Evolutionary conservation across 352 stramenopile genomes (phyloP).

Genomic region (Pseudoperonospora humuli): DNA sequence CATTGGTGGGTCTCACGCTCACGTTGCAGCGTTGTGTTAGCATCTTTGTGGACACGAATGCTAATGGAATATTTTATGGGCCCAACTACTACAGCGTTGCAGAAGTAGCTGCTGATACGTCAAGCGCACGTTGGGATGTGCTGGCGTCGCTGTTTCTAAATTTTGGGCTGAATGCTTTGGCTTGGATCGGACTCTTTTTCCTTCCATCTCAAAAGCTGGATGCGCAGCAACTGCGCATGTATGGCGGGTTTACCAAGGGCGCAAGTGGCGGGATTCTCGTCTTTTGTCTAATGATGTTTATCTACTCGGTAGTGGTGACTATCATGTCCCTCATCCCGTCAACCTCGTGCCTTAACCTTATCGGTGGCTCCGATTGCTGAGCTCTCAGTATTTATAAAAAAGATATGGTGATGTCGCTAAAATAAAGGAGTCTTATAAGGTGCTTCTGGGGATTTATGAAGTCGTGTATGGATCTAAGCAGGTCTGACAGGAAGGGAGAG

Average conservation of each 20-base stretch:
- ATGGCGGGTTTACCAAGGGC: conserved; percentile 50
- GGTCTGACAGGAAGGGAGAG: too few species aligned
- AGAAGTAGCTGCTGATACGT: conserved; percentile 27
- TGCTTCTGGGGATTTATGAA: too few species aligned
- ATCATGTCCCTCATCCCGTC: conserved; percentile 30
- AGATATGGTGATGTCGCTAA: too few species aligned
- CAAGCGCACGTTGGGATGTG: conserved; percentile 34
- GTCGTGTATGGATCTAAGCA: too few species aligned
- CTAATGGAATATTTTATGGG: conserved; percentile 35
- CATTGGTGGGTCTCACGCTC: conserved; percentile 49
- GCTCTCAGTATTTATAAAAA: conserved; percentile 23
- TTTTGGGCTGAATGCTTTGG: conserved; percentile 45
- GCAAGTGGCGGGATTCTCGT: conserved; percentile 23
- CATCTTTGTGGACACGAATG: conserved; percentile 52
- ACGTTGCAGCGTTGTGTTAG: conserved; percentile 49
- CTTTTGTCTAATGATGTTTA: conserved; percentile 26
- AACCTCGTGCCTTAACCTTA: conserved; percentile 28
- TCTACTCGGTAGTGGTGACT: conserved; percentile 32
- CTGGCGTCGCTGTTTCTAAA: conserved; percentile 44
- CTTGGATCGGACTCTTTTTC: conserved; percentile 49
- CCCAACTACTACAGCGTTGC: conserved; percentile 35
- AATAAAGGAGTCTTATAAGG: too few species aligned
- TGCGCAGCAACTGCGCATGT: conserved; percentile 59
- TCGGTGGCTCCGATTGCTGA: conserved; percentile 30
- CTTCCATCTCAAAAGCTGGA: conserved; percentile 67